These are phyloP conservation scores for Beta lomatogona DNA, from an alignment of 179 eudicot genomes.

Conservation along the genomic window DNA sequence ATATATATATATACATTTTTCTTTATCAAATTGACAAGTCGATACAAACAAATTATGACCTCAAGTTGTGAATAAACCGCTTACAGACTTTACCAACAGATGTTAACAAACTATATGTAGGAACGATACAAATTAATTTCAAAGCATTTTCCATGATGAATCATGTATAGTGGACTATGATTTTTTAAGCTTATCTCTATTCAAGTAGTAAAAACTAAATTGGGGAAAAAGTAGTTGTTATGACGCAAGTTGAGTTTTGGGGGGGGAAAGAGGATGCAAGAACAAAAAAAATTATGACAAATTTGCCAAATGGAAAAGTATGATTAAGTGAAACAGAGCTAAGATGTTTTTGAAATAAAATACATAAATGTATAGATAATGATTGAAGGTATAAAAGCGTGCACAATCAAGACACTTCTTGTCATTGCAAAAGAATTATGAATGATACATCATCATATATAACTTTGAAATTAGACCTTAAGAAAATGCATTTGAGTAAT, in stretches of 20 bases:
- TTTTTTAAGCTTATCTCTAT: too few species aligned
- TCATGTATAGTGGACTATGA: neutral
- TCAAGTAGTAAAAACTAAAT: too few species aligned
- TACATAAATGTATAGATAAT: conserved; percentile 22
- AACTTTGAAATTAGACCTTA: conserved; percentile 13
- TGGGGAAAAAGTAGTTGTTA: neutral
- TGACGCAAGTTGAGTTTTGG: neutral
- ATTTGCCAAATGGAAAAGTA: neutral
- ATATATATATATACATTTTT: neutral
- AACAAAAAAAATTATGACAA: neutral
- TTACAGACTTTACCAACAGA: neutral
- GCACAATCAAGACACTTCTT: conserved; percentile 22
- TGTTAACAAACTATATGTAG: too few species aligned
- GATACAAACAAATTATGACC: neutral
- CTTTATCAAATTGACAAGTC: neutral
- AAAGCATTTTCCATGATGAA: too few species aligned
- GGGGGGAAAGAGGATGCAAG: neutral
- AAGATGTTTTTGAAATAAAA: neutral
- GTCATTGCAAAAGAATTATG: conserved; percentile 19
- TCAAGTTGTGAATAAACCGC: neutral
- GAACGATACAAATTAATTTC: too few species aligned
- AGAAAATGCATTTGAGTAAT: neutral
- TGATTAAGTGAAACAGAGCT: neutral
- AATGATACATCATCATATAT: conserved; percentile 9
- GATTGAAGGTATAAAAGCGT: conserved; percentile 34